These are phyloP conservation scores for Magnusiomyces suaveolens DNA, from an alignment of 1,139 yeast species.

Conservation along the genomic window DNA sequence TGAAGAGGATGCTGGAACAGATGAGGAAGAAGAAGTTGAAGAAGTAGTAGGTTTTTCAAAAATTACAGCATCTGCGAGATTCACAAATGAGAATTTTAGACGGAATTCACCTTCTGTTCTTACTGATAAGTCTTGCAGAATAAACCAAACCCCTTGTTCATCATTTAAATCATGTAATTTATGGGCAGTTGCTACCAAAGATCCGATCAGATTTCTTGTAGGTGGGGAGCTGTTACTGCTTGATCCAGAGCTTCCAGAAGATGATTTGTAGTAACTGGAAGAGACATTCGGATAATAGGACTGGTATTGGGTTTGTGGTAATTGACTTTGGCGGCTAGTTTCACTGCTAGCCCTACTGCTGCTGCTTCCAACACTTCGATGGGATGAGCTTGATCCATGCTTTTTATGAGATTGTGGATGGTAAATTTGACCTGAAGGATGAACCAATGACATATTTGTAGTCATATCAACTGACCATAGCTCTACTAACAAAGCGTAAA, in stretches of 20 bases:
- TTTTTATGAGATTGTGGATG: conserved; percentile 7
- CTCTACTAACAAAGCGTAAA: conserved; percentile 32
- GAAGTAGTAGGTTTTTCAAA: neutral
- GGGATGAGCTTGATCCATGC: neutral
- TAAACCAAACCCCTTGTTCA: conserved; percentile 37
- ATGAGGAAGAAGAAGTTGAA: neutral
- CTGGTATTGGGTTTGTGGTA: conserved; percentile 1
- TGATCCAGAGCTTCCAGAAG: neutral
- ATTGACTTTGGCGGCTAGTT: conserved; percentile 4
- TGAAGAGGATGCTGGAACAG: conserved; percentile 5
- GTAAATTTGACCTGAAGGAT: conserved; percentile 18
- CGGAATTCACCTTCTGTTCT: conserved; percentile 38
- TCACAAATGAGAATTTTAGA: conserved; percentile 33
- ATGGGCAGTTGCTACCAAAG: conserved; percentile 35
- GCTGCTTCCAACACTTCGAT: conserved; percentile 2
- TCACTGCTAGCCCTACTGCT: conserved; percentile 4
- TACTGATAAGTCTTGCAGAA: conserved; percentile 37
- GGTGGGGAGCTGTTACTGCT: neutral
- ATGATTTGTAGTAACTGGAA: neutral
- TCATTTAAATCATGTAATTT: conserved; percentile 34
- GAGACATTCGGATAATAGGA: neutral
- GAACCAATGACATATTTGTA: conserved; percentile 28
- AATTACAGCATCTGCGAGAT: conserved; percentile 23
- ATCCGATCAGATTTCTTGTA: conserved; percentile 36
- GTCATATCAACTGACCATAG: conserved; percentile 34